Evolutionary conservation across 495 filamentous ascomycete species (phyloP), one percentile per base, ranked within the genome.

Genomic region (Penicillium salamii): DNA sequence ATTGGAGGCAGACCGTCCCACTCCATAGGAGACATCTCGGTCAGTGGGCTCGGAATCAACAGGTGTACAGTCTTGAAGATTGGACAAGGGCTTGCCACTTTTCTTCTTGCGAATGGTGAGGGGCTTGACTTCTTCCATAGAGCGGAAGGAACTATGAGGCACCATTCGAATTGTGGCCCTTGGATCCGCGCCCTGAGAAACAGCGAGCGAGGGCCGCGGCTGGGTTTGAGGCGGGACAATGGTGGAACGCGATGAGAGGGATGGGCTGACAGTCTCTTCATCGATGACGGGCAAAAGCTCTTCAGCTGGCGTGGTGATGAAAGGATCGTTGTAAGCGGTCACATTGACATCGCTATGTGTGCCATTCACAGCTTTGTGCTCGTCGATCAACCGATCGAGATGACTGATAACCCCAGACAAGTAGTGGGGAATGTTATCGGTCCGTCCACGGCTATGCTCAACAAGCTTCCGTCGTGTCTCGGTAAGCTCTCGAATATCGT

Each of bases 371-470:
- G 12, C 28, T 34, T 62, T 39, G 9, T 72, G 71, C 29, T 79
- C 71, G 45, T 80, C 71, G 57, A 85, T 82, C 42, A 86, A 65
- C n/a, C 77, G 69, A 58, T 86, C 83, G 21, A 86, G 68, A 45
- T 85, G 78, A 1, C 72, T 70, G 33, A 88, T 81, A 3, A 88
- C 77, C 26, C 80, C 77, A 15, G 78, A 74, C 21, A 87, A 63
- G 49, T 79, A 78, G 0, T 58, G 69, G 2, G 73, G 69, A 17
- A 74, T 57, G 9, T 68, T 64, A 7, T 71, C 59, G 5, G 59
- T 64, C 14, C 70, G 63, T 28, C 63, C 70, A 11, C 60, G 57
- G 11, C 57, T 69, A 9, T 76, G 70, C 41, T 78, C 70, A 13
- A 78, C 70, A 14, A 86, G 67, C 51, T 75, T 73, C 15, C 76